Evolutionary conservation across 73 alveolate genomes (phyloP).

Genomic region (Breviolum minutum): DNA sequence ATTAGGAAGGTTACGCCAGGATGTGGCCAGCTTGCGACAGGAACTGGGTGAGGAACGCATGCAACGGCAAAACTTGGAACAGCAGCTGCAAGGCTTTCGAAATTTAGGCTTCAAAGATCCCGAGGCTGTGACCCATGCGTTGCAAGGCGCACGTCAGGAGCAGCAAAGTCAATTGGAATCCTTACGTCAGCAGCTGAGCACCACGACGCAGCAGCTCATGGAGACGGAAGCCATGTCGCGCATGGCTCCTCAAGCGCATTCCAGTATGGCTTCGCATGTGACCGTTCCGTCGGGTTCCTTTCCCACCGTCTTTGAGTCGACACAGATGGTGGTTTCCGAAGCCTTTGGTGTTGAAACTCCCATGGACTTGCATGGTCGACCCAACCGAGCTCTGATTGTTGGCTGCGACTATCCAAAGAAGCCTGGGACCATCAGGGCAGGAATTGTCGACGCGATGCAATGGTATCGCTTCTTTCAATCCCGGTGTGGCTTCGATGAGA

Average conservation of each 20-base stretch:
- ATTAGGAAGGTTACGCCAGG: conserved; percentile 34
- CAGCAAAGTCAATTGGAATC: conserved; percentile 40
- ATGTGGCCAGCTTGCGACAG: conserved; percentile 10
- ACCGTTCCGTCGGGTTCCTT: conserved; percentile 54
- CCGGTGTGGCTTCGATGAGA: conserved; percentile 28
- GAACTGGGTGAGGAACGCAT: conserved; percentile 41
- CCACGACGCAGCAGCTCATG: conserved; percentile 37
- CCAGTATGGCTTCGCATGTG: conserved; percentile 45
- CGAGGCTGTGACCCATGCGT: background rate
- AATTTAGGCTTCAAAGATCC: conserved; percentile 1
- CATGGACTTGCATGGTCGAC: background rate
- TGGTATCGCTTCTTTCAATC: conserved; percentile 82
- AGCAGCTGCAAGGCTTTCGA: conserved; percentile 22
- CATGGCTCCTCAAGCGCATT: background rate
- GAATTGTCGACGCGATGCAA: conserved; percentile 60
- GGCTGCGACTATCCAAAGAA: conserved; percentile 66
- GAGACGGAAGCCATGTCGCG: conserved; percentile 25
- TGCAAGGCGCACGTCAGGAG: conserved; percentile 28
- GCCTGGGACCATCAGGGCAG: conserved; percentile 78
- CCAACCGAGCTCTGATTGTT: conserved; percentile 35
- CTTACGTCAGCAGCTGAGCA: conserved; percentile 55
- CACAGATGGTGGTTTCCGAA: conserved; percentile 14
- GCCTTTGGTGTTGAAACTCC: conserved; percentile 41
- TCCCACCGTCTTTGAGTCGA: conserved; percentile 23
- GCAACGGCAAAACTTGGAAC: conserved; percentile 24